Evolutionary conservation across 1,284 basidiomycete genomes (phyloP), one percentile per base, ranked within the genome.

Genomic region (Fomitopsis betulina): DNA sequence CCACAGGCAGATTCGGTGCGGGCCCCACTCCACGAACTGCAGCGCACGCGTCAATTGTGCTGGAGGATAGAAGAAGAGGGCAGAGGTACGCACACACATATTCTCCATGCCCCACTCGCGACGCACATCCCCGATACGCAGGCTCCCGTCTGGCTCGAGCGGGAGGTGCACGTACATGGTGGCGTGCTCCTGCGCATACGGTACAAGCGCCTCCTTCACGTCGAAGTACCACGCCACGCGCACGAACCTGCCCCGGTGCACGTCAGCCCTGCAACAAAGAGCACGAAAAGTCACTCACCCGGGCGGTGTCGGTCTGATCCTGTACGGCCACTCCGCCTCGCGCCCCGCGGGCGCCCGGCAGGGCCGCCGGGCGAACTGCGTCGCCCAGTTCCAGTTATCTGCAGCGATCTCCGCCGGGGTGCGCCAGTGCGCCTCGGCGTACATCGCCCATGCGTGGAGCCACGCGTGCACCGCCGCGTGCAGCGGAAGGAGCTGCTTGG

Each of bases 1-100:
- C 49, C 49, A 51, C 17, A 35, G 49, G 32, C 7, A 35, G 19
- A 19, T 21, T 19, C 49, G 25, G 3, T 35, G 30, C 27, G 47
- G 27, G 33, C 23, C 35, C 49, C 49, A 51, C 33, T 51, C 49
- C n/a, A 51, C 49, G 49, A 51, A 51, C 49, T 51, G 49, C 49
- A 8, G 27, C 35, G 35, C 4, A 15, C 35, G 35, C 35, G 13
- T 37, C 35, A 6, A 12, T n/a, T 15, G 13, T 9, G 13, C 35
- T 10, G 35, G 3, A 35, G 21, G 45, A 2, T 30, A 15, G 5
- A 5, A 6, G 47, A 30, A 12, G 32, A 50, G 12, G 25, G 32
- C 27, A 23, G 19, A 15, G 8, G 30, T 10, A 51, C 49, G 13
- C 32, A 37, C 49, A 19, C 5, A n/a, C 33, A 51, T 51, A 32